Conservation (phyloP, 805 yeast genomes). For the Kurtzmaniella cleridarum region DNA sequence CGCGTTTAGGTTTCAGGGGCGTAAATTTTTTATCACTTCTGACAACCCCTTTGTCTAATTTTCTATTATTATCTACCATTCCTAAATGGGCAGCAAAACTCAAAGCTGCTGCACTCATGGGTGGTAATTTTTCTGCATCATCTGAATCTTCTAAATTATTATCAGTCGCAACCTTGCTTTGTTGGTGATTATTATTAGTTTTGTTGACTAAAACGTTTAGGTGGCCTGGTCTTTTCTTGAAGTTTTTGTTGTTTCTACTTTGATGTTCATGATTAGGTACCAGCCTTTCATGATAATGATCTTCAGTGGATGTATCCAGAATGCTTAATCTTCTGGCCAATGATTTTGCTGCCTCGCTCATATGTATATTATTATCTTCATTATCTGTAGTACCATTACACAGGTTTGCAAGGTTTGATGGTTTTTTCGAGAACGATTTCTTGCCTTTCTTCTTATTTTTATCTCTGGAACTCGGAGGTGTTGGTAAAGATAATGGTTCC, state of each 20-base stretch:
- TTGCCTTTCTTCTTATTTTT: neutral
- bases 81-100: slow-evolving; percentile 28
- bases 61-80: slow-evolving; percentile 6
- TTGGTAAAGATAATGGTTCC: slow-evolving; percentile 1
- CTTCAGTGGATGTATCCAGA: neutral
- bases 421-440: neutral
- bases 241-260: neutral
- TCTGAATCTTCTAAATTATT: slow-evolving; percentile 1
- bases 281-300: neutral
- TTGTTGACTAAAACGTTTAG: neutral
- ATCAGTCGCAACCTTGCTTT: slow-evolving; percentile 1
- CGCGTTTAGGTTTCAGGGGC: slow-evolving; percentile 2
- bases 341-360: slow-evolving; percentile 1
- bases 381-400: slow-evolving; percentile 1
- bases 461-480: neutral
- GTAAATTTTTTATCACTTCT: neutral
- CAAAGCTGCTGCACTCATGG: slow-evolving; percentile 27
- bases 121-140: slow-evolving; percentile 13
- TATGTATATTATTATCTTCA: neutral
- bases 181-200: slow-evolving; percentile 2
- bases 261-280: neutral
- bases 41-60: neutral
- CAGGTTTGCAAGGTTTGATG: neutral
- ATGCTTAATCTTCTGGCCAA: neutral
- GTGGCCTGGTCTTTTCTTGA: neutral